Base-by-base conservation (phyloP, 768 basidiomycete species). In the Gymnopilus dilepis region DNA sequence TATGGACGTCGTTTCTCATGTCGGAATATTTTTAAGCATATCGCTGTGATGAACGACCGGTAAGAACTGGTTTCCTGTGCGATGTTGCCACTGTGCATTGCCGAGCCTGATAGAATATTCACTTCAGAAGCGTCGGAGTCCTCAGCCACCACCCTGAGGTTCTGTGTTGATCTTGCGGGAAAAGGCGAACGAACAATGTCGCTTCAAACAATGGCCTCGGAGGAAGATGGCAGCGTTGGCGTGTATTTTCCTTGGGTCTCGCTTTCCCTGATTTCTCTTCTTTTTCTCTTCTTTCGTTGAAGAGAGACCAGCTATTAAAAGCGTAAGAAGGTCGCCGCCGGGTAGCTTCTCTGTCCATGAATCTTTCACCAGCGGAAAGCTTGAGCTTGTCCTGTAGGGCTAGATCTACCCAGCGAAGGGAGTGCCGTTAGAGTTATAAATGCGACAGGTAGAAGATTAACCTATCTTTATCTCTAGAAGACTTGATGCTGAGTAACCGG, bases 211-310 rank as follows among this genome's bases (percentile, higher is more conserved):
- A n/a, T n/a, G 15, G 34, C 34, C 34, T 50, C 28, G 1, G 9
- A 9, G 7, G 45, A 13, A 24, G 26, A 48, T 50, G 28, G 47
- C 17, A 50, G n/a, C n/a, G n/a, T 50, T 31, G 31, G 30, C 47
- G 47, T n/a, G 47, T 50, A 50, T 50, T 50, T 50, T 22, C 47
- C 26, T 19, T 54, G 52, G 52, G 52, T 40, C 21, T 54, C 22
- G 22, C 15, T 40, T 40, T 52, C 31, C 31, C n/a, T 2, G 26
- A 24, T 15, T 12, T 47, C 43, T 47, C 24, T 28, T 3, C 9
- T 47, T 15, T 37, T 37, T 37, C 11, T 15, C 34, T 37, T 3
- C 7, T 37, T 37, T 37, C 26, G n/a, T 15, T 47, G 45, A 47
- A 9, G 24, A 17, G 15, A 15, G 26, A 13, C 26, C 28, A 31